These are phyloP conservation scores for Sonneratia caseolaris DNA, from an alignment of 345 rosid species.

Conservation along the genomic window DNA sequence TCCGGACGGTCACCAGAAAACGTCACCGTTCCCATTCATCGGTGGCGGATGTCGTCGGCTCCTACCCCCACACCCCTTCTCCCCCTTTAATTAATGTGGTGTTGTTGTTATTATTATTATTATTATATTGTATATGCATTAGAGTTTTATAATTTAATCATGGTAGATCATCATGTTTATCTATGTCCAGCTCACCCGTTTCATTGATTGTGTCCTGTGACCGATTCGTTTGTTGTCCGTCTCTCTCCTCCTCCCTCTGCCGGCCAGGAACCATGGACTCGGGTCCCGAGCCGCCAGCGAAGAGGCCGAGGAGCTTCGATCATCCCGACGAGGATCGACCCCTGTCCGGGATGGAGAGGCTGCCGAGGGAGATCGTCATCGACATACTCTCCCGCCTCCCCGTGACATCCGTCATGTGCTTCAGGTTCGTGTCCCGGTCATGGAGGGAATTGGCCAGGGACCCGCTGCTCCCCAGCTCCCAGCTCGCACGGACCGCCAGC, in stretches of 20 bases:
- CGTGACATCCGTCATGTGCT: constrained; percentile 20
- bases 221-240: background rate
- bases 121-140: too few relatives aligned
- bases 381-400: constrained; percentile 28
- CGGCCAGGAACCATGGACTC: background rate
- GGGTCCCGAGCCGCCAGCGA: constrained; percentile 7
- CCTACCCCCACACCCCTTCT: background rate
- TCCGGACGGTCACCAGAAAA: background rate
- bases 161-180: background rate
- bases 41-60: too few relatives aligned
- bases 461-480: constrained; percentile 14
- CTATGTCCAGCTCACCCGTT: too few relatives aligned
- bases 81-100: background rate
- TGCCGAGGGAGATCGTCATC: constrained; percentile 20
- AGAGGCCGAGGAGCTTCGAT: background rate
- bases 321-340: background rate
- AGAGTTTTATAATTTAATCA: background rate
- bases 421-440: constrained; percentile 28
- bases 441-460: constrained; percentile 24
- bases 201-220: too few relatives aligned
- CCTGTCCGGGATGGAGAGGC: constrained; percentile 15
- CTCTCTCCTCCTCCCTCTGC: background rate
- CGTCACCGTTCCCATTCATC: background rate
- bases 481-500: constrained; percentile 4
- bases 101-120: too few relatives aligned